phyloP scores from a whole-genome alignment of 345 rosid genomes.

The Hibiscus tridactylites region DNA sequence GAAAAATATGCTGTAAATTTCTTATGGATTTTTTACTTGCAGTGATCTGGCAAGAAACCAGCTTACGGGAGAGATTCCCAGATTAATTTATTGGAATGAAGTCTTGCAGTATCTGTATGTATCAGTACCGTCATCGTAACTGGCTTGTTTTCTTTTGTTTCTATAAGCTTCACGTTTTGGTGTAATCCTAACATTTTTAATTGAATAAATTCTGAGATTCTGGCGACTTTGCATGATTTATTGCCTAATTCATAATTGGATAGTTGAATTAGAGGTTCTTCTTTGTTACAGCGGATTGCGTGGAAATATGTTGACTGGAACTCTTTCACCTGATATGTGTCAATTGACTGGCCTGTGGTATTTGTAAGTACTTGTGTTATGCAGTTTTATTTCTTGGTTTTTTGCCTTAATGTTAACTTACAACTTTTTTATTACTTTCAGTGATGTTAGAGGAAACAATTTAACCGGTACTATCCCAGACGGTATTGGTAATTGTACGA shows the following conservation, averaged over 20 bases:
- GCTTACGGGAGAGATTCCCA: slow-evolving; percentile 76
- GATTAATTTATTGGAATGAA: slow-evolving; percentile 92
- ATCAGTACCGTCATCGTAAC: neutral
- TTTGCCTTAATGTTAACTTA: neutral
- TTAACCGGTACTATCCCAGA: slow-evolving; percentile 73
- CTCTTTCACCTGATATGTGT: slow-evolving; percentile 78
- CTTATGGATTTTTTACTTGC: neutral
- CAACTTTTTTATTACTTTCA: slow-evolving; percentile 14
- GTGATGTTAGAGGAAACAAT: slow-evolving; percentile 94
- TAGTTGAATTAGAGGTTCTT: neutral
- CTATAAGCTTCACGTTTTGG: too few relatives aligned
- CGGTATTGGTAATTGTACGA: slow-evolving; percentile 94
- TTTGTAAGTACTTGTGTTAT: slow-evolving; percentile 54
- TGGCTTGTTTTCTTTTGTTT: neutral
- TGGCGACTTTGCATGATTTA: neutral
- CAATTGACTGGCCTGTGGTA: slow-evolving; percentile 95
- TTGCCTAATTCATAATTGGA: neutral
- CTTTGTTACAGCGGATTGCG: slow-evolving; percentile 57
- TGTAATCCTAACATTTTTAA: too few relatives aligned
- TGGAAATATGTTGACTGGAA: slow-evolving; percentile 72
- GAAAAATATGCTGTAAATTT: neutral
- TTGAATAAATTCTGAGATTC: too few relatives aligned
- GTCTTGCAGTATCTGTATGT: slow-evolving; percentile 90
- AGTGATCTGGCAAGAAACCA: slow-evolving; percentile 88
- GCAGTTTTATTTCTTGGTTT: neutral